Evolutionary conservation across 129 eudicot species (phyloP).

Genomic region (Chrysanthemum seticuspe): DNA sequence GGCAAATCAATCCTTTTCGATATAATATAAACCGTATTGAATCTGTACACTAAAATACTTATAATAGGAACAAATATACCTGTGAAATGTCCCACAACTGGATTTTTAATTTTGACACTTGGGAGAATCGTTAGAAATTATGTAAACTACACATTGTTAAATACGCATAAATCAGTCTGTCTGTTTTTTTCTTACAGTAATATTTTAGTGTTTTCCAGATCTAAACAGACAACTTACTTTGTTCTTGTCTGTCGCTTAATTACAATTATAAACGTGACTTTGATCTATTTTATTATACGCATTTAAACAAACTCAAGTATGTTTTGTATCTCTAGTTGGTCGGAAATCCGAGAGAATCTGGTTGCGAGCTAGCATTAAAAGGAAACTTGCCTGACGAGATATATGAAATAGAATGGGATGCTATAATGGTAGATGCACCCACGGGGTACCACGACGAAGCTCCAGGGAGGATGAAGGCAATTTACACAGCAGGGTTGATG

Average conservation of each 20-base stretch:
- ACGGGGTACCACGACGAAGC: constrained; percentile 71
- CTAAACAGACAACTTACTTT: too few relatives aligned
- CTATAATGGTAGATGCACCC: constrained; percentile 93
- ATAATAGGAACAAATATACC: too few relatives aligned
- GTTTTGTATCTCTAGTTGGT: constrained; percentile 11
- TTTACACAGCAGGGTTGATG: constrained; percentile 76
- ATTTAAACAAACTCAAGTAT: too few relatives aligned
- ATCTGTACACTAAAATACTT: too few relatives aligned
- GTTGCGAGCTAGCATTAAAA: constrained; percentile 56
- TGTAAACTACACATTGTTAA: background rate
- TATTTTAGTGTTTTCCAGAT: too few relatives aligned
- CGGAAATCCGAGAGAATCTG: constrained; percentile 55
- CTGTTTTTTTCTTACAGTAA: background rate
- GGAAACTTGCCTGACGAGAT: constrained; percentile 54
- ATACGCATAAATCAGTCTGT: background rate
- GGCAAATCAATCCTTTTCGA: too few relatives aligned
- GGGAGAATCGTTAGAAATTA: background rate
- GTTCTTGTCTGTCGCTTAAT: background rate
- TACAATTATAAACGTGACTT: background rate
- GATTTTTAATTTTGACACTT: background rate
- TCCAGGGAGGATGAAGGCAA: constrained; percentile 83
- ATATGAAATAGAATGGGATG: constrained; percentile 78
- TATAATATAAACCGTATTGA: too few relatives aligned
- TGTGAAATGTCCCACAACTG: background rate
- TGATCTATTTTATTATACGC: background rate